Conservation (phyloP, 495 filamentous ascomycete species). For the Echria macrotheca region DNA sequence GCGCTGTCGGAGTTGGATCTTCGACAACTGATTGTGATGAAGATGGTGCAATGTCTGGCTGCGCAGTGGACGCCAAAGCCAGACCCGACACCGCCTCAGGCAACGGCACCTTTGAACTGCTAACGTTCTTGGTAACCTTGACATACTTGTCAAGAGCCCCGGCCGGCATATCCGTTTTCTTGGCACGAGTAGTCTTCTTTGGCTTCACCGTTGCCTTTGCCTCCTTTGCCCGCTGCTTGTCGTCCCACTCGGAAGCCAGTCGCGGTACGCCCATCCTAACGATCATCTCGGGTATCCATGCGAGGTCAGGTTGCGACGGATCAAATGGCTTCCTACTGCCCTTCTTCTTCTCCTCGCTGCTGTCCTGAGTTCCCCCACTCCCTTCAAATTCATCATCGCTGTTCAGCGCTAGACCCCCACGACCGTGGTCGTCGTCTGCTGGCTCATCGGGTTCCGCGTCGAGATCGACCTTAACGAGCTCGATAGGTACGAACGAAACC, state of each 20-base stretch:
- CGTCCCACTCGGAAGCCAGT: conserved; percentile 74
- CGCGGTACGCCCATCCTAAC: conserved; percentile 65
- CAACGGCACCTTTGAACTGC: no score
- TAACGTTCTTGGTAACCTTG: conserved; percentile 37
- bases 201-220: conserved; percentile 11
- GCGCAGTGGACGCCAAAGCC: no score
- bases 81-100: no score
- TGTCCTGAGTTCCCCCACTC: conserved; percentile 37
- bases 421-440: conserved; percentile 37
- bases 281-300: conserved; percentile 72
- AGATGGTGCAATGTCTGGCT: no score
- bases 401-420: conserved; percentile 47
- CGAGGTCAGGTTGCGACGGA: conserved; percentile 61
- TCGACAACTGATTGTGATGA: no score
- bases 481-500: conserved; percentile 66
- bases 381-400: conserved; percentile 53
- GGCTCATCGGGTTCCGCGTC: conserved; percentile 59
- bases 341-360: conserved; percentile 30
- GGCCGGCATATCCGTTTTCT: conserved; percentile 18
- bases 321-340: conserved; percentile 58
- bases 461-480: conserved; percentile 73
- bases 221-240: conserved; percentile 47
- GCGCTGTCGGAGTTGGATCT: no score
- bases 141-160: conserved; percentile 24
- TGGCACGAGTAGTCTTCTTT: conserved; percentile 15